Percentiles rank a stretch among this genome's conserved stretches.
These are phyloP conservation scores for Pleurotus giganteus DNA, from an alignment of 768 basidiomycete species.

Conservation along the genomic window DNA sequence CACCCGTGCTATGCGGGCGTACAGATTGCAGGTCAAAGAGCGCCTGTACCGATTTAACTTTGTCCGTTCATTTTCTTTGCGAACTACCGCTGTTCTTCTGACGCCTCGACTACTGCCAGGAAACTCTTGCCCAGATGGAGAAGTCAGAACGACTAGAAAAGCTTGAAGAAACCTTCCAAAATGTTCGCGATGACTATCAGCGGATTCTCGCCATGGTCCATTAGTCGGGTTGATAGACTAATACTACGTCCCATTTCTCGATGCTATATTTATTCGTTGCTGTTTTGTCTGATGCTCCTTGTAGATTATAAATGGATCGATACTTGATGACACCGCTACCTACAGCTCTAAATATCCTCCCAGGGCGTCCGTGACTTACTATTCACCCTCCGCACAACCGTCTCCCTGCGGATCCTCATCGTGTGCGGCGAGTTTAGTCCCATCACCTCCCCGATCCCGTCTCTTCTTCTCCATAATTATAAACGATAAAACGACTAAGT, in stretches of 20 bases:
- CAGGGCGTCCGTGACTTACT: too few species aligned
- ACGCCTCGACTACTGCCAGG: conserved; percentile 40
- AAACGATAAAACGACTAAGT: conserved; percentile 53
- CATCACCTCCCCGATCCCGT: conserved; percentile 36
- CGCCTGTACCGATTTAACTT: conserved; percentile 94
- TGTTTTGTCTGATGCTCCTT: not conserved
- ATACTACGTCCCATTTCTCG: not conserved
- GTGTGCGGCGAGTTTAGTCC: conserved; percentile 21
- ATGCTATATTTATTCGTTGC: not conserved
- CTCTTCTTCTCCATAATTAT: conserved; percentile 55
- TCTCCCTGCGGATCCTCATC: conserved; percentile 40
- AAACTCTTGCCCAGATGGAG: conserved; percentile 84
- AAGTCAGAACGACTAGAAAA: conserved; percentile 85
- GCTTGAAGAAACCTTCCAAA: conserved; percentile 90
- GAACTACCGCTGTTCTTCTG: not conserved
- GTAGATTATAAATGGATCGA: too few species aligned
- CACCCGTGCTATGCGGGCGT: conserved; percentile 53
- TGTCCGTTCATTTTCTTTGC: conserved; percentile 43
- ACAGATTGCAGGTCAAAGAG: conserved; percentile 91
- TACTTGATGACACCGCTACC: too few species aligned
- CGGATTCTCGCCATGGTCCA: conserved; percentile 65
- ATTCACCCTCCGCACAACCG: conserved; percentile 32
- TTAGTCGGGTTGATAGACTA: conserved; percentile 15
- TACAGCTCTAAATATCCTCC: too few species aligned
- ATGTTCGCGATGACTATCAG: conserved; percentile 80